These are phyloP conservation scores for Sparassis latifolia DNA, from an alignment of 1,284 basidiomycete species.

Conservation along the genomic window DNA sequence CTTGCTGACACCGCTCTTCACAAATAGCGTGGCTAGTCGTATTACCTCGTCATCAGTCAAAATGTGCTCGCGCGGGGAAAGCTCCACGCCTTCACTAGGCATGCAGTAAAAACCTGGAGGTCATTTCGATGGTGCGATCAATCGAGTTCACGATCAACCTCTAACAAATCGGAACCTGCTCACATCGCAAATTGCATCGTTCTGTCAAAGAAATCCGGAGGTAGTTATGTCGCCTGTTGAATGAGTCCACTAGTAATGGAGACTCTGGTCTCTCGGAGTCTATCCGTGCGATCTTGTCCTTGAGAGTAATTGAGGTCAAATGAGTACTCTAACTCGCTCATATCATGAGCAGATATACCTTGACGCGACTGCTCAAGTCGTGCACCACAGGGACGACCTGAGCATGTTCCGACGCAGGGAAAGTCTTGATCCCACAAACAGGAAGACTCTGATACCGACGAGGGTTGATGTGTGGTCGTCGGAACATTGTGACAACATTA, in stretches of 20 bases:
- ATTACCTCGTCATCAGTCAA: conserved; percentile 75
- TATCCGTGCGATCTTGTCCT: conserved; percentile 39
- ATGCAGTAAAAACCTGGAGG: conserved; percentile 81
- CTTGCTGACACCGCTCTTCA: conserved; percentile 78
- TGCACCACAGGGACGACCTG: conserved; percentile 6
- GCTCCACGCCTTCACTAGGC: conserved; percentile 75
- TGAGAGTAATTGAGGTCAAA: background rate
- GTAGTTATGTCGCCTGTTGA: conserved; percentile 71
- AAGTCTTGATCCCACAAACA: conserved; percentile 8
- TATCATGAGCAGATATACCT: conserved; percentile 4
- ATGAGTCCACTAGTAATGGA: conserved; percentile 59
- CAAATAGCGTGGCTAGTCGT: conserved; percentile 72
- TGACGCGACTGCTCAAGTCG: conserved; percentile 2
- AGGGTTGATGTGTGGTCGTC: background rate
- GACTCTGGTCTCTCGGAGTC: conserved; percentile 43
- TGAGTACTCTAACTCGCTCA: too few species aligned
- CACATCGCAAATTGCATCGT: conserved; percentile 82
- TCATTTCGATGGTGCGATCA: conserved; percentile 5
- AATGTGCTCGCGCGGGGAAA: conserved; percentile 65
- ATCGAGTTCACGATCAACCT: background rate
- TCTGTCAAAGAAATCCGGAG: conserved; percentile 84
- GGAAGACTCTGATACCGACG: background rate
- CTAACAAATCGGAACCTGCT: too few species aligned
- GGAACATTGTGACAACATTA: conserved; percentile 5
- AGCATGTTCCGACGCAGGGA: conserved; percentile 4